Base-by-base conservation (phyloP, 768 basidiomycete species). In the Podaxis pistillaris region DNA sequence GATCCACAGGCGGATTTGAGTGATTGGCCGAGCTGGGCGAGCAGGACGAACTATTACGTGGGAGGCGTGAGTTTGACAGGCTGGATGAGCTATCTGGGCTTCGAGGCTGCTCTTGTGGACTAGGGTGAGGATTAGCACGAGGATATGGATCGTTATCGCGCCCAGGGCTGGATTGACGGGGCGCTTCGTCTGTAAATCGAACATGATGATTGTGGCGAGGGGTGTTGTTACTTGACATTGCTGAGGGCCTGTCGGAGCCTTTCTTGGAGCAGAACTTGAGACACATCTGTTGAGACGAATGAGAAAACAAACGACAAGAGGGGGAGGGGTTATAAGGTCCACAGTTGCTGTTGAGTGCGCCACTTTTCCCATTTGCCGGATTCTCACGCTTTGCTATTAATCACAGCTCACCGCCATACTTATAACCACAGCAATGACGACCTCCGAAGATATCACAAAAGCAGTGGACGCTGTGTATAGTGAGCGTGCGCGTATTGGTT, bases 381-480 rank as follows among this genome's bases (percentile, higher is more conserved):
- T 44, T 53, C 51, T n/a, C 51, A 53, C 51, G 51, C 51, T 8
- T 33, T 33, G 33, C 33, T 9, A 9, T 33, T 33, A 9, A 33
- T 33, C 33, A 33, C 33, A 2, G 33, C 33, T 1, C 33, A 33
- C 8, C 7, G 8, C 7, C 33, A 33, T 33, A 33, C 33, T 33
- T 33, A 33, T 9, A 33, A 11, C 9, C 22, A 28, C 8, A 26
- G 3, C 51, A 30, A 58, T 58, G 58, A 36, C 36, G 37, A 28
- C 49, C 17, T 15, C 50, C 13, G 51, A 57, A 3, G 66, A 67
- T n/a, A 67, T 75, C 40, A 52, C 73, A 15, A 60, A 69, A 13
- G 54, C 64, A 9, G 69, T 78, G 26, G 69, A 74, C 11, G 68
- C 68, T n/a, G 70, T 72, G 0, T 78, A 78, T 63, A 74, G 75